phyloP scores from a whole-genome alignment of 2,329 filamentous ascomycete genomes.

The Epichloe elymi region DNA sequence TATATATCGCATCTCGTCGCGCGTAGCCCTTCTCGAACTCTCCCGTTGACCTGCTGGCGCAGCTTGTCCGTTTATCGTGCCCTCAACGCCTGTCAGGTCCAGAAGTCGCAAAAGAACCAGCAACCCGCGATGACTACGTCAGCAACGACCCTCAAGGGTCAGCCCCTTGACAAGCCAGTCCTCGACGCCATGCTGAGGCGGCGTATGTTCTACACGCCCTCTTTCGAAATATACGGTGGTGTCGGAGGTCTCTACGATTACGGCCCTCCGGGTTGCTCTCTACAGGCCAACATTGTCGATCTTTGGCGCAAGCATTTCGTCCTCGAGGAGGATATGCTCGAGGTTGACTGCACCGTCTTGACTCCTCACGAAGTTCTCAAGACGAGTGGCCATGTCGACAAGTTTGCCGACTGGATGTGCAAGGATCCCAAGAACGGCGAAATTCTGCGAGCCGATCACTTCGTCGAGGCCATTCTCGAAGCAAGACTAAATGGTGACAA shows the following conservation, averaged over 20 bases:
- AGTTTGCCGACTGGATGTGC: conserved; percentile 99
- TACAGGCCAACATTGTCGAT: conserved; percentile 81
- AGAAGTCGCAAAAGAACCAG: conserved; percentile 14
- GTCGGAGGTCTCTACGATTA: conserved; percentile 87
- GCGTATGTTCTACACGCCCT: conserved; percentile 86
- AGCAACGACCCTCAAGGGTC: conserved; percentile 71
- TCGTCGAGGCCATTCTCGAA: conserved; percentile 91
- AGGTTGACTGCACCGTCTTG: conserved; percentile 86
- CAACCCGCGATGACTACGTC: conserved; percentile 31
- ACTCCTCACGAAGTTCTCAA: conserved; percentile 91
- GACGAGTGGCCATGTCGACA: conserved; percentile 92
- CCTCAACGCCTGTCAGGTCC: conserved; percentile 17
- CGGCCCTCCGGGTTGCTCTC: conserved; percentile 73
- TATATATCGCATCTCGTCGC: conserved; percentile 5
- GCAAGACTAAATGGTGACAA: conserved; percentile 78
- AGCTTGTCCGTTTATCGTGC: conserved; percentile 17
- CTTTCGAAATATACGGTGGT: conserved; percentile 91
- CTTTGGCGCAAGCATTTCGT: conserved; percentile 90
- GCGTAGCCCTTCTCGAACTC: conserved; percentile 7
- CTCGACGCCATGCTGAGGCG: conserved; percentile 80
- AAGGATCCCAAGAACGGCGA: conserved; percentile 97
- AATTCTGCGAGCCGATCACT: conserved; percentile 89
- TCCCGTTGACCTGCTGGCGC: conserved; percentile 12
- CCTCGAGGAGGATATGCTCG: conserved; percentile 85
- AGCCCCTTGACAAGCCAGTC: conserved; percentile 70